phyloP scores from a whole-genome alignment of 169 alveolate species.

The Plasmodium malariae region DNA sequence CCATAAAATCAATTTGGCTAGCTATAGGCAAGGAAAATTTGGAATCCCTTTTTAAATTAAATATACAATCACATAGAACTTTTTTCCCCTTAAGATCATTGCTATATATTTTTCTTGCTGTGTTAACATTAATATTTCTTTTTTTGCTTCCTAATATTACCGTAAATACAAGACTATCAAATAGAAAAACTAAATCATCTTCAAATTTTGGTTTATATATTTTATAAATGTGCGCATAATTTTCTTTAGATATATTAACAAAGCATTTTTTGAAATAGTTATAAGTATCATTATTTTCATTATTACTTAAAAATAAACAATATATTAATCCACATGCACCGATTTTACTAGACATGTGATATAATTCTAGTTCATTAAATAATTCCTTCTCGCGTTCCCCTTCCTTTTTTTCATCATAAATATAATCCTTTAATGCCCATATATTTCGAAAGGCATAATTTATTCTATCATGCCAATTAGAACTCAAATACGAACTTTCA shows the following conservation, averaged over 20 bases:
- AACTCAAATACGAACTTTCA: slow-evolving; percentile 68
- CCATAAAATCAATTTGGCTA: slow-evolving; percentile 83
- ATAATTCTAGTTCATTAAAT: slow-evolving; percentile 57
- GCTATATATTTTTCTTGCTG: slow-evolving; percentile 82
- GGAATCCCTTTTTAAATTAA: slow-evolving; percentile 73
- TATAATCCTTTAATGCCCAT: slow-evolving; percentile 49
- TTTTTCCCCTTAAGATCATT: slow-evolving; percentile 86
- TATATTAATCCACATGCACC: slow-evolving; percentile 76
- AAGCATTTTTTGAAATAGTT: slow-evolving; percentile 55
- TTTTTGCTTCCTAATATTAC: slow-evolving; percentile 78
- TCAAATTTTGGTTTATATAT: slow-evolving; percentile 82
- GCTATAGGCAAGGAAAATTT: slow-evolving; percentile 81
- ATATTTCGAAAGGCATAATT: slow-evolving; percentile 75
- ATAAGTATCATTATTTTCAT: slow-evolving; percentile 15
- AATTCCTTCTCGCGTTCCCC: slow-evolving; percentile 69
- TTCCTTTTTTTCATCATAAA: slow-evolving; percentile 59
- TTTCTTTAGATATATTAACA: slow-evolving; percentile 34
- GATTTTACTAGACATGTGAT: slow-evolving; percentile 66
- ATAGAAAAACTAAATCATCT: slow-evolving; percentile 80
- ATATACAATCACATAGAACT: slow-evolving; percentile 83
- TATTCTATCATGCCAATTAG: slow-evolving; percentile 77
- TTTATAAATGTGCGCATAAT: slow-evolving; percentile 66
- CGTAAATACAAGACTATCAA: slow-evolving; percentile 83
- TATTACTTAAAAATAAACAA: slow-evolving; percentile 37
- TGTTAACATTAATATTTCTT: slow-evolving; percentile 67